phyloP scores from a whole-genome alignment of 805 yeast genomes.

The Torulaspora franciscae region DNA sequence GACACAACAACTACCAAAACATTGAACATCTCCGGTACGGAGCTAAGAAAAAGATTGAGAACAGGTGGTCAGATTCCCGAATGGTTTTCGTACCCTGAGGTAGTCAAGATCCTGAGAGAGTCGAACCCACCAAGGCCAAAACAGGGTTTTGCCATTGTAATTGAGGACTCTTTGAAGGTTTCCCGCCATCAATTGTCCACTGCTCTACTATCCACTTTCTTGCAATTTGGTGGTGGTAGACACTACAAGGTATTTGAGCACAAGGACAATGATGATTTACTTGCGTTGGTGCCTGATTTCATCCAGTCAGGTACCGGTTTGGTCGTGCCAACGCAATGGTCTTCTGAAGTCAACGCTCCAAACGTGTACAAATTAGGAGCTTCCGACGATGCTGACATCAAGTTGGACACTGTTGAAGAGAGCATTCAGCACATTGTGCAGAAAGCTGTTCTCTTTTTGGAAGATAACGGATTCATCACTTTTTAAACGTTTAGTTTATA shows the following conservation, averaged over 20 bases:
- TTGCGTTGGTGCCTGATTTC: slow-evolving; percentile 44
- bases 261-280: slow-evolving; percentile 58
- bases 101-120: slow-evolving; percentile 83
- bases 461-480: slow-evolving; percentile 76
- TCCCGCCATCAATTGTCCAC: slow-evolving; percentile 64
- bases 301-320: slow-evolving; percentile 87
- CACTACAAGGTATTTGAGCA: slow-evolving; percentile 51
- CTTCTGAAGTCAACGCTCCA: slow-evolving; percentile 15
- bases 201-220: slow-evolving; percentile 84
- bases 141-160: slow-evolving; percentile 81
- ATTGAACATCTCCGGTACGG: slow-evolving; percentile 90
- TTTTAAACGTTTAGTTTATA: slow-evolving; percentile 32
- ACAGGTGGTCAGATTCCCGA: slow-evolving; percentile 87
- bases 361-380: slow-evolving; percentile 45
- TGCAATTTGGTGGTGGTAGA: slow-evolving; percentile 84
- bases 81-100: slow-evolving; percentile 97
- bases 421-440: slow-evolving; percentile 68
- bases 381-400: slow-evolving; percentile 52
- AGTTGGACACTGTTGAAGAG: slow-evolving; percentile 48
- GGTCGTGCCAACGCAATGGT: slow-evolving; percentile 47
- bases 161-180: slow-evolving; percentile 55
- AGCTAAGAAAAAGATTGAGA: slow-evolving; percentile 79
- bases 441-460: slow-evolving; percentile 65
- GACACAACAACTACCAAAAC: slow-evolving; percentile 68
- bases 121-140: slow-evolving; percentile 85